These are phyloP conservation scores for Pyrus betulifolia DNA, from an alignment of 306 rosid genomes.

Conservation along the genomic window DNA sequence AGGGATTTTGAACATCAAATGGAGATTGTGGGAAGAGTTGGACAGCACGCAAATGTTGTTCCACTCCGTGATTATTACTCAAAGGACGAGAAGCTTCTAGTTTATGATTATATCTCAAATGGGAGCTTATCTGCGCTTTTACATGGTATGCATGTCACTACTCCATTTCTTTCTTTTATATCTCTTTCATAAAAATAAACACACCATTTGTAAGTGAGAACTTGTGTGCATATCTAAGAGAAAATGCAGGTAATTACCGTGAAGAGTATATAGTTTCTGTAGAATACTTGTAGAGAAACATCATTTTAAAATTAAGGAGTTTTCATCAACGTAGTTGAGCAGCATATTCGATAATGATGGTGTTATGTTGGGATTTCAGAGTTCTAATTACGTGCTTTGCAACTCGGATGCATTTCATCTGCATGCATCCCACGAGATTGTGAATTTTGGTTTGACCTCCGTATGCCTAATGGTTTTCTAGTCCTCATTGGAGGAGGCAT, in stretches of 20 bases:
- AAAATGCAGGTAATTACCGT: background rate
- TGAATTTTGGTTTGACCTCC: background rate
- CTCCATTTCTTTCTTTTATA: constrained; percentile 1
- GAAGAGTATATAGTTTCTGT: background rate
- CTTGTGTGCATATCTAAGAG: background rate
- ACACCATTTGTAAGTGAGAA: background rate
- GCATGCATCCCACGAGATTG: background rate
- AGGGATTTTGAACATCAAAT: constrained; percentile 80
- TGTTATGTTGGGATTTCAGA: background rate
- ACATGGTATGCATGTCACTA: constrained; percentile 48
- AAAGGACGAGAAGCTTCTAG: constrained; percentile 81
- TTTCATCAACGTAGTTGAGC: background rate
- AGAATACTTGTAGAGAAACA: background rate
- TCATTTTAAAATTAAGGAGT: background rate
- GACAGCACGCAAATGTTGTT: constrained; percentile 56
- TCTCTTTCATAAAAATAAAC: background rate
- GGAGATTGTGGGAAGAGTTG: constrained; percentile 71
- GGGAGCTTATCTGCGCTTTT: constrained; percentile 63
- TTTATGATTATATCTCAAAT: constrained; percentile 51
- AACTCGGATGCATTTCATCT: background rate
- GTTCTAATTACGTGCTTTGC: background rate
- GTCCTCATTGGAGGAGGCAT: background rate
- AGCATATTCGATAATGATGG: background rate
- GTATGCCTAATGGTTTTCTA: background rate
- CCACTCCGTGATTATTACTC: constrained; percentile 87